These are phyloP conservation scores for Plasmopara muralis DNA, from an alignment of 352 stramenopile genomes.

Conservation along the genomic window DNA sequence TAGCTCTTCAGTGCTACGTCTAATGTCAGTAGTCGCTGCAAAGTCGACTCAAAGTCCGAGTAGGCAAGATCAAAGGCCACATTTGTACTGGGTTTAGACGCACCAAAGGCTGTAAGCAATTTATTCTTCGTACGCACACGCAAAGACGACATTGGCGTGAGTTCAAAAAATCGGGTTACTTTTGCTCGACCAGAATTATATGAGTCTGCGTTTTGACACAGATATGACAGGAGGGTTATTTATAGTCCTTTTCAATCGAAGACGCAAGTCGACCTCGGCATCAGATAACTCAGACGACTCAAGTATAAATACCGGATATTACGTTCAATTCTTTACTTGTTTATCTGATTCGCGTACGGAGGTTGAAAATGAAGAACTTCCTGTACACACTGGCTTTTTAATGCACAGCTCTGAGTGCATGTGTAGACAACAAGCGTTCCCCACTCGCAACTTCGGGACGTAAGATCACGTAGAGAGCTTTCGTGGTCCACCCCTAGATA, in stretches of 20 bases:
- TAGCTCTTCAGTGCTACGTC: slow-evolving; percentile 52
- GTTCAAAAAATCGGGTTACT: neutral
- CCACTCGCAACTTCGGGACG: slow-evolving; percentile 80
- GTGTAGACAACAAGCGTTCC: slow-evolving; percentile 90
- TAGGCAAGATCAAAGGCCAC: slow-evolving; percentile 63
- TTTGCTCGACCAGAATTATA: neutral
- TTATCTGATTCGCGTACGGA: slow-evolving; percentile 41
- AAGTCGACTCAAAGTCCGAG: slow-evolving; percentile 52
- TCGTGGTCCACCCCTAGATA: slow-evolving; percentile 81
- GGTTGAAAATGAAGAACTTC: slow-evolving; percentile 78
- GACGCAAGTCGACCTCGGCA: slow-evolving; percentile 17
- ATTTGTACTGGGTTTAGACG: slow-evolving; percentile 72
- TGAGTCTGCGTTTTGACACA: too few species aligned
- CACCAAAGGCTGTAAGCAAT: slow-evolving; percentile 57
- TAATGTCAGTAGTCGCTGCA: slow-evolving; percentile 37
- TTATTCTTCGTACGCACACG: slow-evolving; percentile 77
- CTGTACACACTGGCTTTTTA: slow-evolving; percentile 43
- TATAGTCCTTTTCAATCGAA: slow-evolving; percentile 19
- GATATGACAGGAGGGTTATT: slow-evolving; percentile 8
- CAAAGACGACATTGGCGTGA: slow-evolving; percentile 58
- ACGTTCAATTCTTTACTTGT: slow-evolving; percentile 6
- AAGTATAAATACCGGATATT: slow-evolving; percentile 23
- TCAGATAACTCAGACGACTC: slow-evolving; percentile 13
- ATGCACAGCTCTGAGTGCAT: slow-evolving; percentile 83
- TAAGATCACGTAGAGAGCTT: slow-evolving; percentile 47